Evolutionary conservation across 169 alveolate genomes (phyloP).

Genomic region (Plasmodium gaboni): DNA sequence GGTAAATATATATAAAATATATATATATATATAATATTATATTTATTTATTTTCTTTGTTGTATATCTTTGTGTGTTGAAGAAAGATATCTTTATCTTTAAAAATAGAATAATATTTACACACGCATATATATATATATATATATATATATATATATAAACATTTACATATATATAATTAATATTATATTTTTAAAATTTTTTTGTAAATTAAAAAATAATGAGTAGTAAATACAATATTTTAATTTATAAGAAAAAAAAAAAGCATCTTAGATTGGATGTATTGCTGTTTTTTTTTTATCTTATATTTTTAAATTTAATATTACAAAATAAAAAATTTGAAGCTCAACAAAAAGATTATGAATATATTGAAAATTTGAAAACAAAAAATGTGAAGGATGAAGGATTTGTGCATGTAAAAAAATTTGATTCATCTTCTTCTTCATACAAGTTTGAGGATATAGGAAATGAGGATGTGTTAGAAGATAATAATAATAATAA

Average conservation of each 20-base stretch:
- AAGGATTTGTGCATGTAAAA: neutral
- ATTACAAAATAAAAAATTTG: conserved; percentile 53
- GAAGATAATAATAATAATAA: neutral
- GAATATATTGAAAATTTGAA: conserved; percentile 34
- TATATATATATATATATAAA: conserved; percentile 1
- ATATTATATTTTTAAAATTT: neutral
- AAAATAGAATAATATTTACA: neutral
- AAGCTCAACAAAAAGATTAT: conserved; percentile 64
- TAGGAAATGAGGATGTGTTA: neutral
- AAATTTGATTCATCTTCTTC: neutral
- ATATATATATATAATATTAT: no score
- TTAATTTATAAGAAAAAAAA: conserved; percentile 44
- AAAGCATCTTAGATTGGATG: conserved; percentile 45
- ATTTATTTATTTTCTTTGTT: neutral
- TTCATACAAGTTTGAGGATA: neutral
- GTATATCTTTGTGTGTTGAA: neutral
- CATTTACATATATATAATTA: neutral
- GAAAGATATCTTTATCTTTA: neutral
- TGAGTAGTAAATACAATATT: conserved; percentile 58
- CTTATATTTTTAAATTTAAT: conserved; percentile 26
- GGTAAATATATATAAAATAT: no score
- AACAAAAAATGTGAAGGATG: neutral
- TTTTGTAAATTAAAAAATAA: conserved; percentile 4
- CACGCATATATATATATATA: neutral
- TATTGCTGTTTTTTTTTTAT: conserved; percentile 60